Percentiles rank a stretch among this genome's conserved stretches.
These are phyloP conservation scores for Mycena vitilis DNA, from an alignment of 768 basidiomycete species.

Conservation along the genomic window DNA sequence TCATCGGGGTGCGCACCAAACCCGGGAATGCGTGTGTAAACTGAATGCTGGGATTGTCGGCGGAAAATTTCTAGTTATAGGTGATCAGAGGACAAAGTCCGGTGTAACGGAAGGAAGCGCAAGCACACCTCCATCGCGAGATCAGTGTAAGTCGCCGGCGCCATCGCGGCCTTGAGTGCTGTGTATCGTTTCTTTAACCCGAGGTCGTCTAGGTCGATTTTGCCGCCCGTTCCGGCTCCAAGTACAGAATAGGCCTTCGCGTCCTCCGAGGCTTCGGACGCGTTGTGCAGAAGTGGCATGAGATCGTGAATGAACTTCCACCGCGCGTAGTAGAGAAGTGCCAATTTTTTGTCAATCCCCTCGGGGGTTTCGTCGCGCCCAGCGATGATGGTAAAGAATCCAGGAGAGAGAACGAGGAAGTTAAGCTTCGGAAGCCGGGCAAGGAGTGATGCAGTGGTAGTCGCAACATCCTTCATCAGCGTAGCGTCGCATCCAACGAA, in stretches of 20 bases:
- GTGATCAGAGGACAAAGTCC: not conserved
- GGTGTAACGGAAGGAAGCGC: not conserved
- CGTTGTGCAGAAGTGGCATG: slow-evolving; percentile 47
- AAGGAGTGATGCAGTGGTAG: slow-evolving; percentile 42
- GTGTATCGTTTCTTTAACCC: slow-evolving; percentile 49
- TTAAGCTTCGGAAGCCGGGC: slow-evolving; percentile 47
- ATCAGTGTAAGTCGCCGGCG: slow-evolving; percentile 48
- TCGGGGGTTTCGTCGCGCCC: slow-evolving; percentile 51
- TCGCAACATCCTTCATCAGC: slow-evolving; percentile 49
- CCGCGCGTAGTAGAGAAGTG: slow-evolving; percentile 53
- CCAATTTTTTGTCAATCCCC: slow-evolving; percentile 52
- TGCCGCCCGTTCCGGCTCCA: slow-evolving; percentile 43
- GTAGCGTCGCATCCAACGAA: slow-evolving; percentile 52
- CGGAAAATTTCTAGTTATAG: slow-evolving; percentile 44
- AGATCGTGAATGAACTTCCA: slow-evolving; percentile 53
- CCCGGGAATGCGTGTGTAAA: slow-evolving; percentile 54
- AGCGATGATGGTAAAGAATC: slow-evolving; percentile 43
- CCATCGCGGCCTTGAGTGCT: slow-evolving; percentile 38
- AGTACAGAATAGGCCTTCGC: slow-evolving; percentile 52
- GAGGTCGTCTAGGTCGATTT: slow-evolving; percentile 49
- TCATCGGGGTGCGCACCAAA: slow-evolving; percentile 47
- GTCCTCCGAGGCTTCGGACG: slow-evolving; percentile 49
- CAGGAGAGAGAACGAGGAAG: slow-evolving; percentile 51
- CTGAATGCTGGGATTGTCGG: slow-evolving; percentile 44
- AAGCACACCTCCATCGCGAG: slow-evolving; percentile 47